Evolutionary conservation across 1,284 basidiomycete genomes (phyloP).

Genomic region (Cutaneotrichosporon cavernicola): DNA sequence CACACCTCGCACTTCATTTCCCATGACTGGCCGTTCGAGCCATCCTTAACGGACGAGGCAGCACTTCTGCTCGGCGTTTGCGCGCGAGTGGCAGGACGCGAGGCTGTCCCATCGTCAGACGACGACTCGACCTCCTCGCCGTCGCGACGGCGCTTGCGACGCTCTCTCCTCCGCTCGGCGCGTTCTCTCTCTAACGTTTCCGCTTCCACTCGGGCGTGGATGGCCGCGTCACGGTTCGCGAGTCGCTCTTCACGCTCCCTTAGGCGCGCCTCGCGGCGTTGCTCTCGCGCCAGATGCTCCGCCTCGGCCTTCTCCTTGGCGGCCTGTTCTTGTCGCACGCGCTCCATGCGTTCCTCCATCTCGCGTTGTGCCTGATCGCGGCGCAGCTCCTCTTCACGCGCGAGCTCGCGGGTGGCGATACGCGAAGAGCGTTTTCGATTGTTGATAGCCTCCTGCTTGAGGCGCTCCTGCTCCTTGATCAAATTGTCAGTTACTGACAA

Average conservation of each 20-base stretch:
- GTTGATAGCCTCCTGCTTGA: constrained; percentile 54
- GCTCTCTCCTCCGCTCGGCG: constrained; percentile 47
- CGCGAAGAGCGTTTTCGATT: constrained; percentile 58
- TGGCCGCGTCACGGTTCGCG: constrained; percentile 53
- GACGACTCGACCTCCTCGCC: constrained; percentile 29
- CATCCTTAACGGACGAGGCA: constrained; percentile 1
- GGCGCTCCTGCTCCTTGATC: constrained; percentile 50
- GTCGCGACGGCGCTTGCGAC: constrained; percentile 41
- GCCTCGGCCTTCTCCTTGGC: constrained; percentile 42
- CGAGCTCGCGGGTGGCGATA: constrained; percentile 56
- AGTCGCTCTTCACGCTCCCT: constrained; percentile 52
- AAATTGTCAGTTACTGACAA: constrained; percentile 12
- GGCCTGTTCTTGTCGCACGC: constrained; percentile 48
- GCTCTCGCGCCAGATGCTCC: constrained; percentile 44
- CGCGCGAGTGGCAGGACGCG: constrained; percentile 3
- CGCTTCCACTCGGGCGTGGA: constrained; percentile 42
- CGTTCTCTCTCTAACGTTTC: constrained; percentile 33
- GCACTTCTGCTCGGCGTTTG: constrained; percentile 2
- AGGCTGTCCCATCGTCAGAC: constrained; percentile 18
- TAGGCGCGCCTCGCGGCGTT: constrained; percentile 53
- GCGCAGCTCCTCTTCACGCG: constrained; percentile 53
- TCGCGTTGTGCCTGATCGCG: constrained; percentile 51
- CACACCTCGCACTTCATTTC: constrained; percentile 58
- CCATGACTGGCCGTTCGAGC: constrained; percentile 44
- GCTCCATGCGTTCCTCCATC: constrained; percentile 56